Evolutionary conservation across 176 grass and related monocot genomes (phyloP).

Genomic region (Saccharum spontaneum): DNA sequence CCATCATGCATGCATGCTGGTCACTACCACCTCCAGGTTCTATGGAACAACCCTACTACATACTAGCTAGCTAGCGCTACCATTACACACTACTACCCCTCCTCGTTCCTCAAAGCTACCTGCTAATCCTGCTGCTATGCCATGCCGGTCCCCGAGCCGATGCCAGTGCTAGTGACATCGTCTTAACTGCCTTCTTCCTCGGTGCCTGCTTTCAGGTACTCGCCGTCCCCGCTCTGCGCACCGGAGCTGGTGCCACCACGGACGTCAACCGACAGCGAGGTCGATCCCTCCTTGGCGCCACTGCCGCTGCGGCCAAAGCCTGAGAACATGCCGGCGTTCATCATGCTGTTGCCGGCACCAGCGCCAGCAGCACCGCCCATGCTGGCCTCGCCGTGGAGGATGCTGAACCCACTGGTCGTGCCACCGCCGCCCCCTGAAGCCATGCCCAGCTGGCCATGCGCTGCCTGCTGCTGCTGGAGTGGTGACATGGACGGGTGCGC

Average conservation of each 20-base stretch:
- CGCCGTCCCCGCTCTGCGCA: slow-evolving; percentile 60
- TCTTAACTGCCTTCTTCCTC: slow-evolving; percentile 75
- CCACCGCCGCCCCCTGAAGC: slow-evolving; percentile 32
- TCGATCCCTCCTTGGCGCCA: slow-evolving; percentile 52
- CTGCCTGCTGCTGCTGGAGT: slow-evolving; percentile 70
- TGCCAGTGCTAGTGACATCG: neutral
- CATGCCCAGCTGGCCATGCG: slow-evolving; percentile 68
- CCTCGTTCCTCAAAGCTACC: slow-evolving; percentile 32
- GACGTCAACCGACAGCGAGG: slow-evolving; percentile 54
- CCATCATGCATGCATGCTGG: slow-evolving; percentile 31
- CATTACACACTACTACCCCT: neutral
- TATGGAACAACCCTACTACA: slow-evolving; percentile 26
- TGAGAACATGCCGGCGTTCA: slow-evolving; percentile 64
- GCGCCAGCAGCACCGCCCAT: slow-evolving; percentile 48
- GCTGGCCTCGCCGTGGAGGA: slow-evolving; percentile 85
- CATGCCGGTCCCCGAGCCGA: neutral
- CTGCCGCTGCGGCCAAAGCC: slow-evolving; percentile 61
- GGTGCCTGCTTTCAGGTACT: slow-evolving; percentile 76
- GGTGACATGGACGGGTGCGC: slow-evolving; percentile 61
- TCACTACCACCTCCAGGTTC: slow-evolving; percentile 59
- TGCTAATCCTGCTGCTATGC: slow-evolving; percentile 10
- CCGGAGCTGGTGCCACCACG: slow-evolving; percentile 52
- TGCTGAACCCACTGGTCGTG: slow-evolving; percentile 69
- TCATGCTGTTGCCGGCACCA: slow-evolving; percentile 51
- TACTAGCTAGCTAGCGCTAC: slow-evolving; percentile 17